Evolutionary conservation across 805 yeast species (phyloP), one percentile per base, ranked within the genome.

Genomic region (Wickerhamomyces silvicola): DNA sequence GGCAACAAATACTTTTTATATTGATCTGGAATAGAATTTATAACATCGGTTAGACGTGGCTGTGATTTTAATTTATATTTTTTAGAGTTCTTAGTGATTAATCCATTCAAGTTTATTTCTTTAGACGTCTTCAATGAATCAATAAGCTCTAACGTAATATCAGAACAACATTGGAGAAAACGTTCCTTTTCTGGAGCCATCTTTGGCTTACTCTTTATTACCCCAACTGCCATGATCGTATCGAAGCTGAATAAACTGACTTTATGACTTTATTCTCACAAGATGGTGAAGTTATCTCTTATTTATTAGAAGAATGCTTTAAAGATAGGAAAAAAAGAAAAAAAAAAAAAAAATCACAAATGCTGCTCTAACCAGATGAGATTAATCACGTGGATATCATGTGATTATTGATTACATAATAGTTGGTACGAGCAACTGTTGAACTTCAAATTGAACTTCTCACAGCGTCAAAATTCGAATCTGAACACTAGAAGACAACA

Each of bases 21-120:
- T 54, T 90, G 96, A 54, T 90, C 97, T 8, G 98, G 98, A 38
- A 92, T 90, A 2, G 97, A 83, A 22, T 86, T 75, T 20, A 92
- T 90, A 48, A 92, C 87, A 59, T 92, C 98, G 1, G 97, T 90
- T 31, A 92, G 68, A 48, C 97, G 68, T 12, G 98, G 98, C 54
- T 88, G 97, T 48, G 81, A 82, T 48, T 84, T 82, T 39, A 92
- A 69, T 61, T 84, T 86, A 66, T 92, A 85, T 60, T 87, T 86
- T 55, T 92, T 88, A 23, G 97, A 84, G 46, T 73, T 75, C 46
- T 87, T 68, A 18, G 81, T 82, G 43, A 92, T 83, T 36, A 92
- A 64, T 2, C 96, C 97, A 59, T 92, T 92, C 47, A 92, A 62
- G 54, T 92, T 92, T 46, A 90, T 78, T 47, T 84, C 94, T 46